phyloP scores from a whole-genome alignment of 2,329 filamentous ascomycete species.

The Podosphaera fusca region DNA sequence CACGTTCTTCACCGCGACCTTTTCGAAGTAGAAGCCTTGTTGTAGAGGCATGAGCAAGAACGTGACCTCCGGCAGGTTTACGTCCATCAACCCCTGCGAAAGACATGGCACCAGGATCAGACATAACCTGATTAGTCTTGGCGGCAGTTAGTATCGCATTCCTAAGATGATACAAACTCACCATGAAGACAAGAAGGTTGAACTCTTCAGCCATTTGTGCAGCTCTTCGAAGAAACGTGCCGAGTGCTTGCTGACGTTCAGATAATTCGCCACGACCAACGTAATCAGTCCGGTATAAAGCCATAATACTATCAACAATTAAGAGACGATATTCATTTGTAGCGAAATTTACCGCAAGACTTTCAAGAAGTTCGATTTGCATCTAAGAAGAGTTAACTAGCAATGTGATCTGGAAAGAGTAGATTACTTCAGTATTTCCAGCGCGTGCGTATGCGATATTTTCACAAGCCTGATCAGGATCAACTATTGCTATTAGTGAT shows the following conservation, averaged over 20 bases:
- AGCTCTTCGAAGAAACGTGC: constrained; percentile 38
- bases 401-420: neutral
- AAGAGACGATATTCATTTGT: constrained; percentile 41
- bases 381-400: constrained; percentile 16
- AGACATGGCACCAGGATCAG: constrained; percentile 43
- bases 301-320: constrained; percentile 48
- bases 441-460: constrained; percentile 44
- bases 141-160: neutral
- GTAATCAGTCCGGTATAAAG: constrained; percentile 44
- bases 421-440: constrained; percentile 32
- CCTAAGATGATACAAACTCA: constrained; percentile 10
- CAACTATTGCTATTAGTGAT: constrained; percentile 18
- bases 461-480: constrained; percentile 34
- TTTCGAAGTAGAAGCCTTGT: constrained; percentile 44
- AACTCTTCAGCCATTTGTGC: constrained; percentile 47
- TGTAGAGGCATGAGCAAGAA: constrained; percentile 44
- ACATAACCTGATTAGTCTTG: constrained; percentile 48
- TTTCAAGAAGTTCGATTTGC: constrained; percentile 35
- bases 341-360: constrained; percentile 34
- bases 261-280: constrained; percentile 42
- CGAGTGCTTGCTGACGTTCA: constrained; percentile 44
- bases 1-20: constrained; percentile 44
- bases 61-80: constrained; percentile 43
- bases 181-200: constrained; percentile 41
- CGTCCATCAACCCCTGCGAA: constrained; percentile 45